Percentiles rank a stretch among this genome's conserved stretches.
Evolutionary conservation across 345 rosid species (phyloP).

Genomic region (Citrus hindsii): DNA sequence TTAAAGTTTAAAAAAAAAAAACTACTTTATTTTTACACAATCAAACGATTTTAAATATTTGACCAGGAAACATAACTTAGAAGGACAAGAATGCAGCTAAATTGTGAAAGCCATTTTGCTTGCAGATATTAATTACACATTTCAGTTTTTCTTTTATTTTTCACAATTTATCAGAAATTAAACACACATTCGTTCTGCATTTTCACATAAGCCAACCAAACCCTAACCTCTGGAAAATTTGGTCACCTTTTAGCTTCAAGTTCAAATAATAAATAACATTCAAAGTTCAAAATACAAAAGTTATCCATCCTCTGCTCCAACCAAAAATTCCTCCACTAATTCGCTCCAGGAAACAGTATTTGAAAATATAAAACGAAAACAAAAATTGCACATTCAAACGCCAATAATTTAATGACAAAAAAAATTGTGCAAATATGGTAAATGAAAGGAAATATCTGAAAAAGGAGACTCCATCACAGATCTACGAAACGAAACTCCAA

Average conservation of each 20-base stretch:
- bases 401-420: background rate
- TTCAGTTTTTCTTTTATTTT: background rate
- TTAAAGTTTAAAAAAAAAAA: background rate
- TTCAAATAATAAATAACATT: background rate
- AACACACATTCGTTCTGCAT: background rate
- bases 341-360: background rate
- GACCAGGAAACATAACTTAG: background rate
- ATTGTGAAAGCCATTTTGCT: too few species aligned
- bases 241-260: background rate
- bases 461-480: slow-evolving; percentile 27
- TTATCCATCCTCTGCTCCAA: background rate
- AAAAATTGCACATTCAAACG: background rate
- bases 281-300: background rate
- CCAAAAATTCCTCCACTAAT: slow-evolving; percentile 5
- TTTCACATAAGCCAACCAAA: background rate
- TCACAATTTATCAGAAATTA: background rate
- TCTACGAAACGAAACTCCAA: slow-evolving; percentile 26
- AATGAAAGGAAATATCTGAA: background rate
- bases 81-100: background rate
- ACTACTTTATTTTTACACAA: too few species aligned
- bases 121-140: background rate
- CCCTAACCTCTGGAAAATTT: background rate
- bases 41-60: background rate
- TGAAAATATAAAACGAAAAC: background rate
- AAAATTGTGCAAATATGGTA: background rate